phyloP scores from a whole-genome alignment of 2,329 filamentous ascomycete species.

The Talaromyces sp. region DNA sequence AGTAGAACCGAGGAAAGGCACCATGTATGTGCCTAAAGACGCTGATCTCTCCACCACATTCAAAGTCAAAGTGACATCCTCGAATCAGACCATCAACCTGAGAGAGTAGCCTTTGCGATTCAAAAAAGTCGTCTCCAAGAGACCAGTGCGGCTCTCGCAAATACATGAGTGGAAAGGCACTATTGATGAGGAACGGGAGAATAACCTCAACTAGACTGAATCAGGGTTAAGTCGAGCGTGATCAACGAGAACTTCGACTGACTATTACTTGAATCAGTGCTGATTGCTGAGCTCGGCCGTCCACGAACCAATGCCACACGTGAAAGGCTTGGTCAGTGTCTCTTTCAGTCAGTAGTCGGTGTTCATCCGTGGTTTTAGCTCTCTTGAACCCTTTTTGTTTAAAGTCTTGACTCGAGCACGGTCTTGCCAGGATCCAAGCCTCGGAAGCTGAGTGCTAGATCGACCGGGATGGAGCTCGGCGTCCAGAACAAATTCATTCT shows the following conservation, averaged over 20 bases:
- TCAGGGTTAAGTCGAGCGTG: neutral
- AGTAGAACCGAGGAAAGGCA: neutral
- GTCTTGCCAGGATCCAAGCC: neutral
- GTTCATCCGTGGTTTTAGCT: neutral
- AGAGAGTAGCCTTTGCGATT: neutral
- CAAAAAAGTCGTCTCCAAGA: neutral
- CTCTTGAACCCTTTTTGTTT: no score
- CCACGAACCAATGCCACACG: neutral
- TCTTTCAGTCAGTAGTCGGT: neutral
- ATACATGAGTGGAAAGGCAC: neutral
- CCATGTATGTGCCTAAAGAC: neutral
- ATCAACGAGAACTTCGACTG: neutral
- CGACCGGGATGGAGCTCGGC: neutral
- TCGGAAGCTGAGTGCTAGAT: constrained; percentile 1
- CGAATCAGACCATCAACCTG: neutral
- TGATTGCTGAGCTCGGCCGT: neutral
- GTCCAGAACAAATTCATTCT: neutral
- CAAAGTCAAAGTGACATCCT: neutral
- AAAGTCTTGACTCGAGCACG: neutral
- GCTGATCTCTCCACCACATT: neutral
- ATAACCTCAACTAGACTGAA: neutral
- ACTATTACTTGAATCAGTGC: no score
- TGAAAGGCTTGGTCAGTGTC: neutral
- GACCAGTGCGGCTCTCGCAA: neutral
- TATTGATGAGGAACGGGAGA: neutral